Conservation (phyloP, 2,329 filamentous ascomycete genomes). For the Neurospora crassa region DNA sequence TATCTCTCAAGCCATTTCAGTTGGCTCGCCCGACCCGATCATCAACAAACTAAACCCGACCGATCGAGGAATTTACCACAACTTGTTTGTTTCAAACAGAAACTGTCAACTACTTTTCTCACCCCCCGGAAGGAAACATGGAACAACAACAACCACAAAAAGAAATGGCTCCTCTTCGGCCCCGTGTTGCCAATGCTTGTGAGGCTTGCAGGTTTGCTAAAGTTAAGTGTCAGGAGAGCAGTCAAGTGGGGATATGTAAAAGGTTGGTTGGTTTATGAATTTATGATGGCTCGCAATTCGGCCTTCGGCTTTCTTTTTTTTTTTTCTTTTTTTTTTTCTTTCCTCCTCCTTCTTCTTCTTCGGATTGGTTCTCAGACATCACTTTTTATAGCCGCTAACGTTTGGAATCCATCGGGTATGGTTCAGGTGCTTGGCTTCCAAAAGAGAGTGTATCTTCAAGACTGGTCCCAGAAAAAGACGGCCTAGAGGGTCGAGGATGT, state of each 20-base stretch:
- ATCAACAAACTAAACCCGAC: not conserved
- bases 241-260: constrained; percentile 38
- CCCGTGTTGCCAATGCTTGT: constrained; percentile 37
- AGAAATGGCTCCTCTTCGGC: constrained; percentile 12
- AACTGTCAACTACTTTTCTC: not conserved
- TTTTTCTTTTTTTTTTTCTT: not conserved
- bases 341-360: not conserved
- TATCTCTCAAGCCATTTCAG: not conserved
- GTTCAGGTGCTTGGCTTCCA: constrained; percentile 40
- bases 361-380: not conserved
- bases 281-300: not conserved
- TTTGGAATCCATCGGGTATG: not conserved
- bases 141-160: not conserved
- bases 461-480: constrained; percentile 40
- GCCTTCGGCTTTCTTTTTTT: not conserved
- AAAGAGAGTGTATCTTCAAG: constrained; percentile 43
- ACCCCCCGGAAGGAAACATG: not conserved
- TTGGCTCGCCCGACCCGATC: not conserved
- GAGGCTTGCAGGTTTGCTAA: constrained; percentile 46
- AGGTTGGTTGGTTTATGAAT: constrained; percentile 27
- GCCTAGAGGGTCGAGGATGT: constrained; percentile 34
- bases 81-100: not conserved
- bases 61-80: not conserved
- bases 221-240: constrained; percentile 40
- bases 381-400: not conserved